Conservation (phyloP, 2,329 filamentous ascomycete species). For the Piedraia hortae region DNA sequence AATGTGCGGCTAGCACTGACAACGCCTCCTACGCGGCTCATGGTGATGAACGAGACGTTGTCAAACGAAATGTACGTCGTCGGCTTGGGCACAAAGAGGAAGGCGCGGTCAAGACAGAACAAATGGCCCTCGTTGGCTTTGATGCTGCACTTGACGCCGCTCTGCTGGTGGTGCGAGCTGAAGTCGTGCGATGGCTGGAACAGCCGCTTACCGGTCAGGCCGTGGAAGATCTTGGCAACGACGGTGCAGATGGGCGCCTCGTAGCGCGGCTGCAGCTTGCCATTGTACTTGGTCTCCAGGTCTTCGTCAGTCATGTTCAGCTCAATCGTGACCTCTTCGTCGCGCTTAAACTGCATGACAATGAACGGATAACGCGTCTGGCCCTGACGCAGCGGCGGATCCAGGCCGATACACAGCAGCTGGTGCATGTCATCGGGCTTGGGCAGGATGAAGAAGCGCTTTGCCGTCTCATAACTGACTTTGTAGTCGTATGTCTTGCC, state of each 20-base stretch:
- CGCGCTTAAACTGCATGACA: constrained; percentile 96
- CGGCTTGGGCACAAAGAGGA: constrained; percentile 97
- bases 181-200: constrained; percentile 88
- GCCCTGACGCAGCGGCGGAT: constrained; percentile 83
- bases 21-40: constrained; percentile 83
- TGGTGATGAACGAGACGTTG: constrained; percentile 69
- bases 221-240: constrained; percentile 83
- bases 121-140: constrained; percentile 95
- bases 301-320: constrained; percentile 85
- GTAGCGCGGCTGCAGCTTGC: constrained; percentile 68
- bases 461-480: constrained; percentile 91
- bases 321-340: constrained; percentile 89
- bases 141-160: constrained; percentile 97
- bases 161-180: constrained; percentile 71
- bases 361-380: constrained; percentile 95
- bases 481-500: constrained; percentile 99
- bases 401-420: constrained; percentile 78
- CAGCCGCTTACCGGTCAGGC: constrained; percentile 81
- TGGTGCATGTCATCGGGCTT: constrained; percentile 97
- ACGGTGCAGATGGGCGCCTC: constrained; percentile 84
- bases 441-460: constrained; percentile 95
- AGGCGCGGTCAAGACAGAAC: constrained; percentile 91
- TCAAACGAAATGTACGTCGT: constrained; percentile 94
- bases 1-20: constrained; percentile 87
- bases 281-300: constrained; percentile 63